These are phyloP conservation scores for Xylaria curta DNA, from an alignment of 495 filamentous ascomycete species.

Conservation along the genomic window DNA sequence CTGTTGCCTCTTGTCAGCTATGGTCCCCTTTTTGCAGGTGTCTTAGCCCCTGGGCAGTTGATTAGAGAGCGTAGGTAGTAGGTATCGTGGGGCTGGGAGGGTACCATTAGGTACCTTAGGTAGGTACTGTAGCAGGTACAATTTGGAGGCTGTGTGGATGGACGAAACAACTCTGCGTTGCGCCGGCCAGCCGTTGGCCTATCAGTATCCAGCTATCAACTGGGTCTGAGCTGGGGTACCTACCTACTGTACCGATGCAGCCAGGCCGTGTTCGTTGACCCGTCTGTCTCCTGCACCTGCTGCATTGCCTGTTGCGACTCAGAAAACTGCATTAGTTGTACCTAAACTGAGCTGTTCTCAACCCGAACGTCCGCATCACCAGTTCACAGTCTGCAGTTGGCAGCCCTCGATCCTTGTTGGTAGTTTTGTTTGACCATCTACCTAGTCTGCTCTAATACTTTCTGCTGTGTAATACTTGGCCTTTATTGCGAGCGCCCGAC, in stretches of 20 bases:
- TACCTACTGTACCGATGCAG: not conserved
- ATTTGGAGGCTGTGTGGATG: constrained; percentile 17
- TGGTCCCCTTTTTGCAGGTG: constrained; percentile 6
- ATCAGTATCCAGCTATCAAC: not conserved
- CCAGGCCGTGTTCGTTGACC: not conserved
- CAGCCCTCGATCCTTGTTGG: not conserved
- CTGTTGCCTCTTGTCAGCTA: not conserved
- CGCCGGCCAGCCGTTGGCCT: not conserved
- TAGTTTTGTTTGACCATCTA: not conserved
- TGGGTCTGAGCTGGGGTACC: not conserved
- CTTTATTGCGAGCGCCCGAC: constrained; percentile 15
- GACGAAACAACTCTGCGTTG: constrained; percentile 20
- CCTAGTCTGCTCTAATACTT: not conserved
- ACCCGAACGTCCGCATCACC: constrained; percentile 1
- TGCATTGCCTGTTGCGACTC: constrained; percentile 5
- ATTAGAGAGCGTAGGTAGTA: not conserved
- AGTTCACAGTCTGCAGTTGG: not conserved
- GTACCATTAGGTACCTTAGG: not conserved
- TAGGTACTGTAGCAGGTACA: not conserved
- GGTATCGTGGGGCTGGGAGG: constrained; percentile 4
- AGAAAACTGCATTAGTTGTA: constrained; percentile 2
- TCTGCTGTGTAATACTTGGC: constrained; percentile 16
- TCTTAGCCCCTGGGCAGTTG: constrained; percentile 7
- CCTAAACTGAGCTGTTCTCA: not conserved
- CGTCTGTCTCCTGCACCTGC: constrained; percentile 8